Conservation (phyloP, 2,329 filamentous ascomycete species). For the Aspergillus bombycis region DNA sequence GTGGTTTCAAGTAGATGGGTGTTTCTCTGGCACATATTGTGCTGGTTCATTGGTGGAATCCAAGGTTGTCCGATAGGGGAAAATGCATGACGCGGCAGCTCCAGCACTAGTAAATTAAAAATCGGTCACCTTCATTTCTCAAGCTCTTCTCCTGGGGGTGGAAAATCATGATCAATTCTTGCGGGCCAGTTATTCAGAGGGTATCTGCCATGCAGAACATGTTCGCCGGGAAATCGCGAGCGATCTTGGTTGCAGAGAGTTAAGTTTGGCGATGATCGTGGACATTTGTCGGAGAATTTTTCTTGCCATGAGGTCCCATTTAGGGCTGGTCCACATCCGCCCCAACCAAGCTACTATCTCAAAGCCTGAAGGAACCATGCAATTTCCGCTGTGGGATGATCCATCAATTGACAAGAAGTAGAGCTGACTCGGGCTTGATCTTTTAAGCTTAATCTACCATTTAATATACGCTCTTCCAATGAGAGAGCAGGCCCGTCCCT, state of each 20-base stretch:
- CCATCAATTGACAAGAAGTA: neutral
- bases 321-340: slow-evolving; percentile 1
- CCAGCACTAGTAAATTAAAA: neutral
- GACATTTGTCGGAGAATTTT: neutral
- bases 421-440: neutral
- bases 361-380: neutral
- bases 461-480: neutral
- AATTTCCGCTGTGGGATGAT: neutral
- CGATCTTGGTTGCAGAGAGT: neutral
- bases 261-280: neutral
- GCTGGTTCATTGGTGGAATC: slow-evolving; percentile 5
- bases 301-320: neutral
- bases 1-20: slow-evolving; percentile 4
- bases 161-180: neutral
- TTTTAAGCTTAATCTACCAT: slow-evolving; percentile 4
- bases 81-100: slow-evolving; percentile 4
- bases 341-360: neutral
- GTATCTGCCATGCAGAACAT: neutral
- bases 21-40: neutral
- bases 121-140: too few relatives aligned
- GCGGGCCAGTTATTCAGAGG: neutral
- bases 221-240: neutral
- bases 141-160: too few relatives aligned
- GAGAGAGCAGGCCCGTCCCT: neutral
- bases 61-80: neutral